Percentiles rank a stretch among this genome's conserved stretches.
Conservation (phyloP, 805 yeast genomes). For the fission yeast (Schizosaccharomyces pombe) region DNA sequence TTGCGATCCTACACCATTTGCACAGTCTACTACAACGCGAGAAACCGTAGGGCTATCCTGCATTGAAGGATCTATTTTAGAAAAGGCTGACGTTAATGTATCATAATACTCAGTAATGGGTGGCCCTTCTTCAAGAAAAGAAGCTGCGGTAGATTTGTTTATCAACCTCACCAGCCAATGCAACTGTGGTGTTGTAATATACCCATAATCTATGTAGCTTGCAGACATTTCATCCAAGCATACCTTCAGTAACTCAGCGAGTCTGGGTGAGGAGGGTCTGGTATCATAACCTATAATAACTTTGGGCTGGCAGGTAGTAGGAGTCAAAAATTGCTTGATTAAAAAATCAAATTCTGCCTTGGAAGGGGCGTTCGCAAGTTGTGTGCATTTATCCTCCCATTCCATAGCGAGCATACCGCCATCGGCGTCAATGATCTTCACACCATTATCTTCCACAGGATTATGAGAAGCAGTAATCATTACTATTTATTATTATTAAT, state of each 20-base stretch:
- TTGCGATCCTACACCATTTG: conserved; percentile 92
- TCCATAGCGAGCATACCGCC: conserved; percentile 69
- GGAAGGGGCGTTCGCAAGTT: conserved; percentile 43
- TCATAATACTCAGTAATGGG: conserved; percentile 45
- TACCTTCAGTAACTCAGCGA: conserved; percentile 33
- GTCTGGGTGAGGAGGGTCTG: conserved; percentile 9
- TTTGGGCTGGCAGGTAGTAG: conserved; percentile 11
- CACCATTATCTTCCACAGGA: conserved; percentile 59
- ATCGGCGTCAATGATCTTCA: conserved; percentile 73
- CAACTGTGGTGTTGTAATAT: conserved; percentile 80
- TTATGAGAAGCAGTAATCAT: conserved; percentile 45
- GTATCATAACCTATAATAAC: conserved; percentile 70
- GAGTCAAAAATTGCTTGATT: conserved; percentile 19
- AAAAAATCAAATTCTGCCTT: conserved; percentile 23
- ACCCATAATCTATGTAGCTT: conserved; percentile 30
- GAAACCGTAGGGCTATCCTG: conserved; percentile 8
- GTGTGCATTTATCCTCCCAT: conserved; percentile 72
- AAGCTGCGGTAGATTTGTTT: conserved; percentile 29
- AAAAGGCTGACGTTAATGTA: conserved; percentile 33
- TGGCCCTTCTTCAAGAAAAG: conserved; percentile 19
- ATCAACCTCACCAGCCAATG: conserved; percentile 59
- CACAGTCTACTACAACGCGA: conserved; percentile 52
- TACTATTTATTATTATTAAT: neutral
- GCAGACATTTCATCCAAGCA: conserved; percentile 34
- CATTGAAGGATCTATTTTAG: conserved; percentile 17